These are phyloP conservation scores for Alternaria panax DNA, from an alignment of 2,329 filamentous ascomycete species.

Conservation along the genomic window DNA sequence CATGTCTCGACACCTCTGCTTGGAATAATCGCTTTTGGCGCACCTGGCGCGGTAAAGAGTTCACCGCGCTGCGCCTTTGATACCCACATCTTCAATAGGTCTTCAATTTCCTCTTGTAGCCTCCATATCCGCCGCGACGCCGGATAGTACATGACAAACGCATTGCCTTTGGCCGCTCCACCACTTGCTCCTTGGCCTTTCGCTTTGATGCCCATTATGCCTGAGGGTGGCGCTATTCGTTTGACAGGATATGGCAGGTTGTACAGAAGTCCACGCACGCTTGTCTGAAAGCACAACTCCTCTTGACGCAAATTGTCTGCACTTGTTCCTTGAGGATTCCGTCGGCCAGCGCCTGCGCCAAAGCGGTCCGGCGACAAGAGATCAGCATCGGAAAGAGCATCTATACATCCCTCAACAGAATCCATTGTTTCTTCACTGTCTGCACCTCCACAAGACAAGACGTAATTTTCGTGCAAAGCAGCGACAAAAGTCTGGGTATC, in stretches of 20 bases:
- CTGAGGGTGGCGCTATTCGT: slow-evolving; percentile 54
- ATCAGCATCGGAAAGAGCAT: slow-evolving; percentile 86
- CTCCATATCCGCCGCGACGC: slow-evolving; percentile 84
- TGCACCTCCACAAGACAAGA: slow-evolving; percentile 76
- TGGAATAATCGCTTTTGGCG: slow-evolving; percentile 29
- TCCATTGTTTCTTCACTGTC: slow-evolving; percentile 71
- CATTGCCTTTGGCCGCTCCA: slow-evolving; percentile 58
- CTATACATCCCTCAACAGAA: slow-evolving; percentile 83
- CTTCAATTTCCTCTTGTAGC: slow-evolving; percentile 80
- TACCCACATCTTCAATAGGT: slow-evolving; percentile 74
- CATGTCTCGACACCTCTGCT: slow-evolving; percentile 53
- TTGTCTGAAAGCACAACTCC: slow-evolving; percentile 91
- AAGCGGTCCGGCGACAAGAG: slow-evolving; percentile 79
- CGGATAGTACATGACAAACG: slow-evolving; percentile 92
- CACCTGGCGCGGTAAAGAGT: slow-evolving; percentile 32
- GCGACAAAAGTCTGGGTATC: slow-evolving; percentile 90
- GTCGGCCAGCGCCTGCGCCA: slow-evolving; percentile 62
- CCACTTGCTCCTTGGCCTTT: slow-evolving; percentile 32
- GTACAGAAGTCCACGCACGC: slow-evolving; percentile 85
- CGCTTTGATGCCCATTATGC: slow-evolving; percentile 47
- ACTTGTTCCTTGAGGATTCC: slow-evolving; percentile 58
- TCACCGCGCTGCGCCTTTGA: slow-evolving; percentile 60
- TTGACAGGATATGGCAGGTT: slow-evolving; percentile 86
- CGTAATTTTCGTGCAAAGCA: slow-evolving; percentile 92
- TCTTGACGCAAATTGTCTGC: slow-evolving; percentile 85